Evolutionary conservation across 371 early-diverging fungal species (phyloP), one percentile per base, ranked within the genome.

Genomic region (Conidiobolus incongruus): DNA sequence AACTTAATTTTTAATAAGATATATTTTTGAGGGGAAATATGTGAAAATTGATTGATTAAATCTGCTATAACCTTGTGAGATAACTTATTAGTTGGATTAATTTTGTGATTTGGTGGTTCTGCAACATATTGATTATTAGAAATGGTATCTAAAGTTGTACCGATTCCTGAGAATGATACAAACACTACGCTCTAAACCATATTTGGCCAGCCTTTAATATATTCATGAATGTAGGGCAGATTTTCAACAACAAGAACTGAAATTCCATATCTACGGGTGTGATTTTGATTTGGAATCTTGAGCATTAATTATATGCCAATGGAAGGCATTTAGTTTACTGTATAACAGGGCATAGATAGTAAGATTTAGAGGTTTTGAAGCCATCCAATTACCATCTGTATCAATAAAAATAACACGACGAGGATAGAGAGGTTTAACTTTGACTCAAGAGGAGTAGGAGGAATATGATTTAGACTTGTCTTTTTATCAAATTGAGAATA

Each of bases 251-350:
- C 56, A 23, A 54, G 47, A 6, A 63, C 56, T 47, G 58, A 62
- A 40, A 72, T 75, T 12, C n/a, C 60, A 52, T 41, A 83, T 55
- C 34, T 68, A 68, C 1, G 81, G 84, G 44, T 66, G 56, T 20
- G 59, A 56, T 30, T 58, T 48, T 3, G 65, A 59, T 49, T 62
- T 62, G 48, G 71, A 65, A 0, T 81, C 64, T 41, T 80, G 79
- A 31, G 79, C 56, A 40, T 84, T 84, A 0, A 72, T 70, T 8
- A 77, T 66, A 47, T 84, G 85, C 82, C 82, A 83, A 53, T 84
- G 85, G 55, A 84, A 61, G 13, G 75, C 73, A 45, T 84, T 84
- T 58, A 84, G 55, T 60, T 84, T 84, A 62, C 68, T 75, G 57
- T 65, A 78, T 30, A 76, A 55, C 58, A 81, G 66, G 31, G 74